A percentile compares a stretch with the other conserved stretches of the same genome.
Evolutionary conservation across 2,329 filamentous ascomycete species (phyloP).

Genomic region (Aspergillus sojae): DNA sequence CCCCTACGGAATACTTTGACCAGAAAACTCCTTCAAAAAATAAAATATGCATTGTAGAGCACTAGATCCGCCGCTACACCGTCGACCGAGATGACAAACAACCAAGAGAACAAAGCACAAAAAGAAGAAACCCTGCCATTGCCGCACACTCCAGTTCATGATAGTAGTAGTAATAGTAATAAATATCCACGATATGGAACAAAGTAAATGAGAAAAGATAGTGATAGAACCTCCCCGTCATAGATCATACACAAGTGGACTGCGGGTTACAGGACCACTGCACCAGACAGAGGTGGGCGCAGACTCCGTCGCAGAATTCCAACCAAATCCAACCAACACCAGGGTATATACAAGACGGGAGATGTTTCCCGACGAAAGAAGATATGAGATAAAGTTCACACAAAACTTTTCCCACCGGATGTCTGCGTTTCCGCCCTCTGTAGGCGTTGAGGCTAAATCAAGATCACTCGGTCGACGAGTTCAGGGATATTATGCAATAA

Average conservation of each 20-base stretch:
- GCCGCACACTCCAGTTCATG: slow-evolving; percentile 33
- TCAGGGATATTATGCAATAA: slow-evolving; percentile 21
- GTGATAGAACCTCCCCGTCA: slow-evolving; percentile 29
- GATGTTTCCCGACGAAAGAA: slow-evolving; percentile 28
- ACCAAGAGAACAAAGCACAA: background rate
- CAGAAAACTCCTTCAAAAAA: background rate
- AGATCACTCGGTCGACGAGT: slow-evolving; percentile 25
- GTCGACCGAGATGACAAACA: background rate
- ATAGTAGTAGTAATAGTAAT: slow-evolving; percentile 19
- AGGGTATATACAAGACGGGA: slow-evolving; percentile 32
- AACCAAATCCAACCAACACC: slow-evolving; percentile 23
- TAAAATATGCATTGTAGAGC: background rate
- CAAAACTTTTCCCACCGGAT: slow-evolving; percentile 24
- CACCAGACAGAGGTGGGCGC: slow-evolving; percentile 26
- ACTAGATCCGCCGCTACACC: background rate
- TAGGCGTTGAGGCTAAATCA: slow-evolving; percentile 18
- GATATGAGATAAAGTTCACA: slow-evolving; percentile 21
- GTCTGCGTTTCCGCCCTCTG: slow-evolving; percentile 20
- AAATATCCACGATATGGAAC: slow-evolving; percentile 12
- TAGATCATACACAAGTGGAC: slow-evolving; percentile 35
- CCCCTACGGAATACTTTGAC: background rate
- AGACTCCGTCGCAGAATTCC: slow-evolving; percentile 23
- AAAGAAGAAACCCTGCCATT: slow-evolving; percentile 30
- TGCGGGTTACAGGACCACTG: slow-evolving; percentile 19
- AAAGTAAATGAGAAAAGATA: slow-evolving; percentile 25